Evolutionary conservation across 2,329 filamentous ascomycete species (phyloP).

Genomic region (Colletotrichum camelliae): DNA sequence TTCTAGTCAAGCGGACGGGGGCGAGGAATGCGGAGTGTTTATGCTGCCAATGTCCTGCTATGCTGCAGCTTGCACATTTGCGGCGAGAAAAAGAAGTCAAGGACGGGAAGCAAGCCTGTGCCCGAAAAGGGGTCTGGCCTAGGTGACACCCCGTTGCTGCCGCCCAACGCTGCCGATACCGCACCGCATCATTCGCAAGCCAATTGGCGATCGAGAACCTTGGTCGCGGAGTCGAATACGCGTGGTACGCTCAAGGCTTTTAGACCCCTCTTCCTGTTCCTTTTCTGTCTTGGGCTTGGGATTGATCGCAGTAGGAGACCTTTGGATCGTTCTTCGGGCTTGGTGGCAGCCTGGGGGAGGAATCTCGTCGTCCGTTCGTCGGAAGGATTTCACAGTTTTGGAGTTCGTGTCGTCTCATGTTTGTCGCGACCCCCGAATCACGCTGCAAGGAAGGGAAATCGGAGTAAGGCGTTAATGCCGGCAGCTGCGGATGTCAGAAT

Average conservation of each 20-base stretch:
- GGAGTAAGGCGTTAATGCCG: background rate
- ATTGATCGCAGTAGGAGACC: background rate
- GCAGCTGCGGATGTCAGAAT: background rate
- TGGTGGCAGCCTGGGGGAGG: background rate
- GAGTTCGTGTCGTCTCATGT: background rate
- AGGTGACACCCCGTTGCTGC: background rate
- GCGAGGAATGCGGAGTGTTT: too few species aligned
- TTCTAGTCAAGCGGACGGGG: too few species aligned
- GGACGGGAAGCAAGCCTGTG: too few species aligned
- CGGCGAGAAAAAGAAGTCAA: too few species aligned
- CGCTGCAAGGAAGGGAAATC: background rate
- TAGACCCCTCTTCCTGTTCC: background rate
- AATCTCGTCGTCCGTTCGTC: background rate
- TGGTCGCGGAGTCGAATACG: background rate
- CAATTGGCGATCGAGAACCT: conserved; percentile 9
- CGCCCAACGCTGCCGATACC: background rate
- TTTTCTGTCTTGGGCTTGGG: background rate
- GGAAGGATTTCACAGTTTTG: background rate
- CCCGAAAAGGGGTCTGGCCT: background rate
- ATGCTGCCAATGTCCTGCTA: too few species aligned
- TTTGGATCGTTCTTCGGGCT: background rate
- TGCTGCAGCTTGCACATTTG: too few species aligned
- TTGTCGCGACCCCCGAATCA: background rate
- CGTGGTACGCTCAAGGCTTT: background rate
- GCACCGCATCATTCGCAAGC: background rate